Evolutionary conservation across 2,329 filamentous ascomycete species (phyloP), one percentile per base, ranked within the genome.

Genomic region (Penicillium sp.): DNA sequence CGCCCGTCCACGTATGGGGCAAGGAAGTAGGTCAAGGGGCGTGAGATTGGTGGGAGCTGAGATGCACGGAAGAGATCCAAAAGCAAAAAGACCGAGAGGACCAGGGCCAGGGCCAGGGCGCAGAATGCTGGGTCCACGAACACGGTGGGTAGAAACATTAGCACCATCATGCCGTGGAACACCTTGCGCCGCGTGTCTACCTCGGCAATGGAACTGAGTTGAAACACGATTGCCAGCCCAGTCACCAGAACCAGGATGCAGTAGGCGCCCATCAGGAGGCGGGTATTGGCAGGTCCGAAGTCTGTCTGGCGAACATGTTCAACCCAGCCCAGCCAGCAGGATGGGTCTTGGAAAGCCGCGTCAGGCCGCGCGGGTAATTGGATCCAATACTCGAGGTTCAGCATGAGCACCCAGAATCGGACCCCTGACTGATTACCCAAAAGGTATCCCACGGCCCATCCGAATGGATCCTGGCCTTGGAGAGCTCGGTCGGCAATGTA

Each of bases 161-260:
- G 88, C 8, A 98, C 94, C 91, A 98, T 98, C 85, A 94, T 97
- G 69, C 96, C 96, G 77, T 99, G 95, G 76, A 99, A 99, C 26
- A 98, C 91, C 78, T 99, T 99, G 55, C 95, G 88, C 54, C 95
- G 87, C 1, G 95, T 99, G 78, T 99, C 95, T 51, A 99, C 94
- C 78, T 97, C 93, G 68, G 91, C 93, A 54, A 91, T 82, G 3
- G 88, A 82, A 44, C 90, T 91, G 40, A 96, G 85, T 45, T 84
- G 86, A 56, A 95, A 86, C 8, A 97, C 91, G 4, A 91, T 83
- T 10, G 88, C 79, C 38, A 98, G 83, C 0, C 94, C 95, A 1
- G 87, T 74, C 17, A 86, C 74, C 17, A 98, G 84, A 58, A 96
- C 87, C 4, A 78, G 68, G 0, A 89, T 67, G 83, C 90, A 98